These are phyloP conservation scores for Sanghuangporus weigelae DNA, from an alignment of 1,284 basidiomycete species.

Conservation along the genomic window DNA sequence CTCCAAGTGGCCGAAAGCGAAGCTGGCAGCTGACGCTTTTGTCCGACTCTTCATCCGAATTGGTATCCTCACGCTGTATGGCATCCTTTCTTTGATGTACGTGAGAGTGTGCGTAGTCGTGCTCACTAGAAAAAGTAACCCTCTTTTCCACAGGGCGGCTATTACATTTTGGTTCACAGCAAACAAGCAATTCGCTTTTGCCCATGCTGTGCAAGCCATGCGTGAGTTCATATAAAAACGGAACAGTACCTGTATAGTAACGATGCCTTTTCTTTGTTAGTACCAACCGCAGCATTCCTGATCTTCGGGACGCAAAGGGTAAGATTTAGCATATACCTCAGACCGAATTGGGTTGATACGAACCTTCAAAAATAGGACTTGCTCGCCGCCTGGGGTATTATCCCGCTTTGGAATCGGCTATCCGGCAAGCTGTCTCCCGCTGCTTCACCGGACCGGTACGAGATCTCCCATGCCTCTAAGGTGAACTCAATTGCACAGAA, in stretches of 20 bases:
- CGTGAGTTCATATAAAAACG: neutral
- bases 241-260: neutral
- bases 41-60: conserved; percentile 2
- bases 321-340: neutral
- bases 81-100: neutral
- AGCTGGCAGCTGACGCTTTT: neutral
- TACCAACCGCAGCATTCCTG: conserved; percentile 1
- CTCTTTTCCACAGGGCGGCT: neutral
- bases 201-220: neutral
- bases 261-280: neutral
- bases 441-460: neutral
- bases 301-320: conserved; percentile 9
- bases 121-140: neutral
- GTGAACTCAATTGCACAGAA: neutral
- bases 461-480: neutral
- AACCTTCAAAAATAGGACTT: neutral
- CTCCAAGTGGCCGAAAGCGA: neutral
- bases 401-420: neutral
- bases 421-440: neutral
- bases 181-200: neutral
- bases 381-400: conserved; percentile 1
- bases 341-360: neutral
- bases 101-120: neutral
- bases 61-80: neutral
- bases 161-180: neutral